Evolutionary conservation across 1,284 basidiomycete species (phyloP), one percentile per base, ranked within the genome.

Genomic region (Tremellales sp.): DNA sequence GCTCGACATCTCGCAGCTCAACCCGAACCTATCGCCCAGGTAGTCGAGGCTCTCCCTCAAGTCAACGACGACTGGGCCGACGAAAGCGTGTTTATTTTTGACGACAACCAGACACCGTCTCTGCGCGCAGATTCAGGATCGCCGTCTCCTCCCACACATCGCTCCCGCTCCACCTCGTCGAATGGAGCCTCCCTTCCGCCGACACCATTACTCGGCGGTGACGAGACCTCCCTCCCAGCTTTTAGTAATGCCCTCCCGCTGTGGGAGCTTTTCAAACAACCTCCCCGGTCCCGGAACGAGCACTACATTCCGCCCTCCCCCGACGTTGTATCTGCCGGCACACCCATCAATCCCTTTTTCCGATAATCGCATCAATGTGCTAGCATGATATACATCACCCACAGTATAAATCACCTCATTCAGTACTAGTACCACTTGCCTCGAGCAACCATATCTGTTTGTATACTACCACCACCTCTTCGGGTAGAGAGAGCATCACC

Each of bases 1-100:
- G 31, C 56, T 28, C 76, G 78, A 5, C 65, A 66, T 41, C 51
- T 58, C n/a, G 56, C 59, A n/a, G 64, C 66, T 13, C 54, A 56
- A 28, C 37, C 14, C 7, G 14, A 19, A 24, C 8, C 31, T 10
- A 35, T 43, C 45, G 44, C 51, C 50, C 14, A 38, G 54, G 29
- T 48, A 19, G 25, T 45, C 35, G 54, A 53, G 22, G n/a, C n/a
- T n/a, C n/a, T n/a, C n/a, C n/a, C n/a, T n/a, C n/a, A n/a, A n/a
- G 35, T 39, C 40, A 53, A 55, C 26, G 49, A 47, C 24, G 50
- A 55, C 5, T 60, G 54, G 36, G 53, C 56, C 37, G 54, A 60
- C 43, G 62, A 67, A 27, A 53, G 56, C 13, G 60, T 62, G 19
- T 63, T 65, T 45, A 53, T 48, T 9, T 63, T 61, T 40, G 65